Evolutionary conservation across 768 basidiomycete genomes (phyloP).

Genomic region (Amanita polypyramis): DNA sequence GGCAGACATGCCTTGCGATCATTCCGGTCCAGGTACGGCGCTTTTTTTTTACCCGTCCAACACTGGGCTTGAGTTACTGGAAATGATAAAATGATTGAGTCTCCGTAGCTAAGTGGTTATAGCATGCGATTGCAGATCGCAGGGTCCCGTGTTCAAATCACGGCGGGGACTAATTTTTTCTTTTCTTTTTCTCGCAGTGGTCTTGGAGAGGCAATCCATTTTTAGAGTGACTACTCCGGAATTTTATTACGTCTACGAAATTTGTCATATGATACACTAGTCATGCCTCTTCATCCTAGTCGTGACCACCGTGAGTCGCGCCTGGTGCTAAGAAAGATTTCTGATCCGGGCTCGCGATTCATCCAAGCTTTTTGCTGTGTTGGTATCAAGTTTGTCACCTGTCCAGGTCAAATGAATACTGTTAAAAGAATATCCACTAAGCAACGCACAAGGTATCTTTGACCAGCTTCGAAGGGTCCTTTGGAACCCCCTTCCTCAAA

Average conservation of each 20-base stretch:
- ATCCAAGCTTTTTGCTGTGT: constrained; percentile 66
- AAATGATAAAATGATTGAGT: no score
- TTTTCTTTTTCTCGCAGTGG: no score
- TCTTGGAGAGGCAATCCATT: no score
- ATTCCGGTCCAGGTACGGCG: no score
- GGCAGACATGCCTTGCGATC: no score
- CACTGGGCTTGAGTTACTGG: no score
- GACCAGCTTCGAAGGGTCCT: constrained; percentile 47
- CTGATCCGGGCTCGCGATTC: constrained; percentile 42
- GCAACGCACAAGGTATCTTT: constrained; percentile 53
- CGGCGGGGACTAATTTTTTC: neutral
- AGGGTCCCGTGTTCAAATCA: constrained; percentile 8
- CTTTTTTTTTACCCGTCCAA: no score
- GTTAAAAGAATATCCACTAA: neutral
- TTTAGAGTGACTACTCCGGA: no score
- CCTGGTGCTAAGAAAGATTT: constrained; percentile 62
- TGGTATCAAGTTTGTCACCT: constrained; percentile 64
- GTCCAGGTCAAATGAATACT: constrained; percentile 2
- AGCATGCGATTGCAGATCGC: constrained; percentile 6
- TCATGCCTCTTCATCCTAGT: constrained; percentile 18
- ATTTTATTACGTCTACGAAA: no score
- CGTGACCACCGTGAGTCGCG: constrained; percentile 56
- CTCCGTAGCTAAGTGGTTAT: constrained; percentile 8
- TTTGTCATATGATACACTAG: constrained; percentile 1
- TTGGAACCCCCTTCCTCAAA: constrained; percentile 38